Evolutionary conservation across 1,284 basidiomycete species (phyloP).

Genomic region (Trichosporon sp.): DNA sequence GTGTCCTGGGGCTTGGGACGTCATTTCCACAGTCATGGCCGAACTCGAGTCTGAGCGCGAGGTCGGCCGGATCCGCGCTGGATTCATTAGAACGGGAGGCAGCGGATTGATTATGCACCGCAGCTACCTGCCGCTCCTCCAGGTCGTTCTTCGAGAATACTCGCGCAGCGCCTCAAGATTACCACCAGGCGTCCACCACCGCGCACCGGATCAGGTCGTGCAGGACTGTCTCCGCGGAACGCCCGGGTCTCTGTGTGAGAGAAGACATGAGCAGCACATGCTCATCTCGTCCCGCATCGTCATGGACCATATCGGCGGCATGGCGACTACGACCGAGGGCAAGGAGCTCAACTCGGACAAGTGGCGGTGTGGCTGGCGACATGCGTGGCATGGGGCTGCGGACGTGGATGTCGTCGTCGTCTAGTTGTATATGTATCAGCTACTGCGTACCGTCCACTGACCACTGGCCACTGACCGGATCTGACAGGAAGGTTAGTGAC

Average conservation of each 20-base stretch:
- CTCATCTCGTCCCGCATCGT: conserved; percentile 29
- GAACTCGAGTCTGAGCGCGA: conserved; percentile 23
- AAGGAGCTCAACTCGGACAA: conserved; percentile 31
- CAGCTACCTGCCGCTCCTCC: conserved; percentile 25
- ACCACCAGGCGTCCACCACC: conserved; percentile 12
- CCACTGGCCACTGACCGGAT: too few species aligned
- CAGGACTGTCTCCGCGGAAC: conserved; percentile 29
- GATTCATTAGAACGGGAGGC: conserved; percentile 30
- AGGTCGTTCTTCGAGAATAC: conserved; percentile 18
- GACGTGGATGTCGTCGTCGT: conserved; percentile 30
- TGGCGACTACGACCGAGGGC: conserved; percentile 30
- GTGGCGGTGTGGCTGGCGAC: conserved; percentile 34
- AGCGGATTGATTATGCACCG: conserved; percentile 30
- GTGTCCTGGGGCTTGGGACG: conserved; percentile 28
- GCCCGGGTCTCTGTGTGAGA: conserved; percentile 17
- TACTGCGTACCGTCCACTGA: neutral
- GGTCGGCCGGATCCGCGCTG: conserved; percentile 7
- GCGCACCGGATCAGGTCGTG: conserved; percentile 27
- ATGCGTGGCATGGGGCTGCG: conserved; percentile 28
- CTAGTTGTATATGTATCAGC: neutral
- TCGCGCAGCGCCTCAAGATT: neutral
- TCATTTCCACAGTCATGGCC: conserved; percentile 26
- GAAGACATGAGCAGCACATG: neutral
- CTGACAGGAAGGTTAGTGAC: too few species aligned
- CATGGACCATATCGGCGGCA: conserved; percentile 34